Evolutionary conservation across 2,329 filamentous ascomycete species (phyloP), one percentile per base, ranked within the genome.

Genomic region (Ophidiomyces ophidiicola): DNA sequence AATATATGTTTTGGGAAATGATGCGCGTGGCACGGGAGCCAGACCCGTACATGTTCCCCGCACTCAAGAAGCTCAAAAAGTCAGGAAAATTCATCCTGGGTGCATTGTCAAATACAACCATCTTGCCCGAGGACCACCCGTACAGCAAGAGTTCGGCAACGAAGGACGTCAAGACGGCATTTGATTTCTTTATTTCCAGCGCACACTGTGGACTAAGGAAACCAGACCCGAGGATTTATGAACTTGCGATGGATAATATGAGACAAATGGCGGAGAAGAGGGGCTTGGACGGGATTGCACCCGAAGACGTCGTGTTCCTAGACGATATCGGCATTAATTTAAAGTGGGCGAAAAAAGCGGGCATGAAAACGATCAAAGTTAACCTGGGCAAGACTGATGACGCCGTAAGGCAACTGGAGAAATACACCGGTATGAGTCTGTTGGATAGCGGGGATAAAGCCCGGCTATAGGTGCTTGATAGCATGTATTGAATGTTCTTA

Each of bases 301-400:
- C 80, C 0, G 64, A 64, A 0, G 84, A 94, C 40, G 67, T 94
- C 31, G 62, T 93, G 3, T 98, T 98, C 56, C 62, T 94, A 35
- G 90, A 94, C 57, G 87, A 94, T 52, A 94, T 98, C 57, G 90
- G 90, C 1, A 78, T 87, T 60, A 98, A 98, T 57, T 60, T 96
- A 42, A 90, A 87, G 66, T 79, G 72, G 31, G 90, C 78, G 1
- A 82, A 70, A 60, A 70, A 70, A 34, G 65, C 77, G 15, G 88
- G 88, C 0, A 79, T 96, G 58, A 63, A 70, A 41, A 96, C 88
- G 0, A 72, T 96, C 48, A 94, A 88, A 61, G 90, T 96, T 1
- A 67, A 73, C 6, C 62, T 96, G 19, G 87, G 87, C 1, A 76
- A 71, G 57, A 76, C 82, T 1, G 81, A 74, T 55, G 78, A 87